Conservation (phyloP, 1,139 yeast species). For the Kodamaea ohmeri region DNA sequence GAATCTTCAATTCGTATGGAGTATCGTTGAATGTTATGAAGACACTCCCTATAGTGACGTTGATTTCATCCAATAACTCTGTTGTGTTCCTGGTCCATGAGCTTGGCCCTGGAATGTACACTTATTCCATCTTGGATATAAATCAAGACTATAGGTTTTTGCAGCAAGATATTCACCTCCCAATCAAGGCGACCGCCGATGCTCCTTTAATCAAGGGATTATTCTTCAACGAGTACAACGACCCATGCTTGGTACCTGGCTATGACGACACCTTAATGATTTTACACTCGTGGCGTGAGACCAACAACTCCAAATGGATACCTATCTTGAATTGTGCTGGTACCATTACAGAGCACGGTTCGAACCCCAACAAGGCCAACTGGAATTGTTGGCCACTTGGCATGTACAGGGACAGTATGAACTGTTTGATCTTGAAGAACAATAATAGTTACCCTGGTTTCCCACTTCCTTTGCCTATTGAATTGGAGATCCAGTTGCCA, state of each 20-base stretch:
- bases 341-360: constrained; percentile 53
- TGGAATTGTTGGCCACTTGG: constrained; percentile 90
- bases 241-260: constrained; percentile 82
- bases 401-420: constrained; percentile 61
- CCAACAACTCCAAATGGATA: constrained; percentile 79
- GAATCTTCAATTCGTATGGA: constrained; percentile 42
- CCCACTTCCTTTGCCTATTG: constrained; percentile 84
- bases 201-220: constrained; percentile 57
- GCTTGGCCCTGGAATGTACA: constrained; percentile 26
- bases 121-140: constrained; percentile 39
- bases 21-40: constrained; percentile 41
- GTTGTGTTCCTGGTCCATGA: constrained; percentile 36
- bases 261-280: constrained; percentile 66
- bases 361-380: constrained; percentile 44
- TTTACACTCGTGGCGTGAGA: constrained; percentile 73
- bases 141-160: constrained; percentile 36
- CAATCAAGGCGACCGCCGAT: constrained; percentile 26
- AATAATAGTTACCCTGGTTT: constrained; percentile 50
- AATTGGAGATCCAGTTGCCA: constrained; percentile 70
- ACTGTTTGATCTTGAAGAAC: constrained; percentile 73
- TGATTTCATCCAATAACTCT: constrained; percentile 34
- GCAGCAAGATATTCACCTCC: constrained; percentile 42
- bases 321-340: constrained; percentile 73
- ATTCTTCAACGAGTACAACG: constrained; percentile 80
- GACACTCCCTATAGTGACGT: constrained; percentile 37